Conservation (phyloP, 352 stramenopile species). For the Phytophthora pinifolia region DNA sequence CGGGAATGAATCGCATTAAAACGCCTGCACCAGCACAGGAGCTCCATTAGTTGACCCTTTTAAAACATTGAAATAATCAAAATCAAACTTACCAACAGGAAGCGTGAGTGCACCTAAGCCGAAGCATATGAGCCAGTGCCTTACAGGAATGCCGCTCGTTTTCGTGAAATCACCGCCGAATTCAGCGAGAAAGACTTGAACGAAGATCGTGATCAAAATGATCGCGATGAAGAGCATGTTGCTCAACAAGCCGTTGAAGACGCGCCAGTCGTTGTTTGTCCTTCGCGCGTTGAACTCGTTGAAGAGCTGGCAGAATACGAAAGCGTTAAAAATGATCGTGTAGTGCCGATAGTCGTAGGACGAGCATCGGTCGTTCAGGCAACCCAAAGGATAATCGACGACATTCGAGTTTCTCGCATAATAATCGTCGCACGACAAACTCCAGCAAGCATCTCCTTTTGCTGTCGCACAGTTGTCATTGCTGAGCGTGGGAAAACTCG, state of each 20-base stretch:
- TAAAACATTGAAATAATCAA: background rate
- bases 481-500: conserved; percentile 39
- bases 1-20: conserved; percentile 73
- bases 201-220: conserved; percentile 88
- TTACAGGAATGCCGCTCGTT: conserved; percentile 63
- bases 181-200: conserved; percentile 96
- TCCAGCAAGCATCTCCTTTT: conserved; percentile 48
- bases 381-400: conserved; percentile 49
- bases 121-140: conserved; percentile 65
- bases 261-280: conserved; percentile 95
- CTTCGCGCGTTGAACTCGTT: conserved; percentile 84
- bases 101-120: conserved; percentile 62
- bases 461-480: conserved; percentile 46
- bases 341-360: conserved; percentile 92
- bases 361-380: conserved; percentile 46
- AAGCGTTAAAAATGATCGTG: conserved; percentile 98
- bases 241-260: conserved; percentile 90
- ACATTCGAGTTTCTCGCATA: conserved; percentile 44
- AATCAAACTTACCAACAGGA: conserved; percentile 51
- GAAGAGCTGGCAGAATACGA: conserved; percentile 97
- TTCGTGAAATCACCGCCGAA: conserved; percentile 92
- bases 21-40: conserved; percentile 35
- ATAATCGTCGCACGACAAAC: conserved; percentile 66
- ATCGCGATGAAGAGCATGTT: conserved; percentile 96
- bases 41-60: conserved; percentile 2